These are phyloP conservation scores for Annulohypoxylon stygium DNA, from an alignment of 495 filamentous ascomycete species.

Conservation along the genomic window DNA sequence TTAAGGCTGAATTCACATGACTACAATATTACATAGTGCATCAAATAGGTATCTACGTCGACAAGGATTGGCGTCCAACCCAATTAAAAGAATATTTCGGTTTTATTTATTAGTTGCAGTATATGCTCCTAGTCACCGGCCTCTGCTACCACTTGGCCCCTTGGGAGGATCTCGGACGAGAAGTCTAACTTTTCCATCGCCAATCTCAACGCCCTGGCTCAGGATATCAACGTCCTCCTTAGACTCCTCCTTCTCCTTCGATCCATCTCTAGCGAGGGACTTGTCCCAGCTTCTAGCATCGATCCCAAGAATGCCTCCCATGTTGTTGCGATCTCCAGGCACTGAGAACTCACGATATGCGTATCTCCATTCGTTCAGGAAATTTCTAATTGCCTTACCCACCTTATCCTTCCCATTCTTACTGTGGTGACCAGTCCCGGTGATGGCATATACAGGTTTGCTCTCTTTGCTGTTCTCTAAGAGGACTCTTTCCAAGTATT, in stretches of 20 bases:
- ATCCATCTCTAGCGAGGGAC: conserved; percentile 64
- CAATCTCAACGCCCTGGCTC: conserved; percentile 70
- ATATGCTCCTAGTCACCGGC: conserved; percentile 51
- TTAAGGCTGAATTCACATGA: background rate
- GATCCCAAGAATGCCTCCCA: conserved; percentile 94
- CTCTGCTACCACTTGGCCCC: conserved; percentile 58
- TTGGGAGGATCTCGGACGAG: conserved; percentile 68
- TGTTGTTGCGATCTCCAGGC: conserved; percentile 87
- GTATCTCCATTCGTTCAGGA: conserved; percentile 95
- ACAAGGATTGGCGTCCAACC: conserved; percentile 2
- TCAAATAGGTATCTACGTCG: background rate
- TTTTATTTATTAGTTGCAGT: conserved; percentile 45
- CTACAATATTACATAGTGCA: background rate
- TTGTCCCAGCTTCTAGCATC: conserved; percentile 92
- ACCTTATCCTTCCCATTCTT: conserved; percentile 99
- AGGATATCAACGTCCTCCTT: conserved; percentile 71
- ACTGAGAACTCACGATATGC: conserved; percentile 97
- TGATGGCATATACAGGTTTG: conserved; percentile 92
- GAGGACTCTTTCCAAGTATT: conserved; percentile 90
- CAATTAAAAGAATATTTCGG: conserved; percentile 39
- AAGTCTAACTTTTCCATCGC: conserved; percentile 70
- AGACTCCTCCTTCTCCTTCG: conserved; percentile 63
- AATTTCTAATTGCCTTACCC: conserved; percentile 89
- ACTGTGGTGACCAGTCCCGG: conserved; percentile 95
- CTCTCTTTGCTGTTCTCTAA: conserved; percentile 80